Evolutionary conservation across 257 asterid genomes (phyloP), one percentile per base, ranked within the genome.

Genomic region (Capsicum baccatum): DNA sequence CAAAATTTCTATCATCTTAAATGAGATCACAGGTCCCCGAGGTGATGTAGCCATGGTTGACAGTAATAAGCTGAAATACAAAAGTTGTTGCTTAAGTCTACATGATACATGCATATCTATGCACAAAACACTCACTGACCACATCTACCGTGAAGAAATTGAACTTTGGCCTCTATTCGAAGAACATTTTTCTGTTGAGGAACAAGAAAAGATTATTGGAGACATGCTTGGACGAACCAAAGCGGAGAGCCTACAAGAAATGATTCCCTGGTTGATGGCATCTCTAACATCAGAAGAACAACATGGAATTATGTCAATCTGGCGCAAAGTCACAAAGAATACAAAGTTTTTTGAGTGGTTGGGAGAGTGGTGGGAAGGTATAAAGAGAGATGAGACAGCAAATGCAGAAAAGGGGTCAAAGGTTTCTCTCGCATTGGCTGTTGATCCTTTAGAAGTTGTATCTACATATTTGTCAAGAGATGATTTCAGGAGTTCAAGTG

Each of bases 361-460:
- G 71, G 88, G 91, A 54, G 98, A 95, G 83, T 95, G 98, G 98
- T 91, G 98, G 94, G 93, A 91, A 73, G 96, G 91, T 71, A 87
- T 92, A 91, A 81, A 90, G 21, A 87, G 84, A 85, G 86, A 88
- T 88, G 84, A 79, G 54, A 82, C 66, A 58, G 88, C 90, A 80
- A 84, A 79, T 59, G 84, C 84, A 83, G 88, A 87, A 84, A 90
- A 86, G 85, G 88, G 84, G 81, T 86, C 91, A 15, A 85, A 63
- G 63, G 80, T 90, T 85, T 58, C 89, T 88, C 83, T 87, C 70
- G 55, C 87, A 70, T 78, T 86, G 87, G 89, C 85, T 80, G 80
- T 85, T 88, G 94, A 93, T 83, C 94, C 95, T 42, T 81, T 91
- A 84, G 96, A 92, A 91, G 87, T 91, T 85, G 91, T 94, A 76